Evolutionary conservation across 805 yeast genomes (phyloP).

Genomic region (Yamadazyma endophytica): DNA sequence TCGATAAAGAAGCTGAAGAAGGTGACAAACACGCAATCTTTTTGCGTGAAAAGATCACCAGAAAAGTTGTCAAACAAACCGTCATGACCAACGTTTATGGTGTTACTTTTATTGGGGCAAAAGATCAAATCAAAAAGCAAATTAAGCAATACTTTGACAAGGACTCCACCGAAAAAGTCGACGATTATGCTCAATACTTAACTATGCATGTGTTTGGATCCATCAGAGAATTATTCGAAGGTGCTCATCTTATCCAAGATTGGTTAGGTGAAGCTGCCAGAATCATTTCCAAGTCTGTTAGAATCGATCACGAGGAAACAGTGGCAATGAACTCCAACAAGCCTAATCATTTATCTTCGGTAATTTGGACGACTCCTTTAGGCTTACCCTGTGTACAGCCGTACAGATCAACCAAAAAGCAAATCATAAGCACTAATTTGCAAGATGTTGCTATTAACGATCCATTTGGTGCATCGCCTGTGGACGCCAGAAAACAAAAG

Average conservation of each 20-base stretch:
- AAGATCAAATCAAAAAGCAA: slow-evolving; percentile 80
- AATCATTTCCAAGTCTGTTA: slow-evolving; percentile 63
- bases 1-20: slow-evolving; percentile 49
- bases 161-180: slow-evolving; percentile 24
- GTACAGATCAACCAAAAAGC: slow-evolving; percentile 65
- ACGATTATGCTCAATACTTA: slow-evolving; percentile 52
- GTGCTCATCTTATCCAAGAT: slow-evolving; percentile 94
- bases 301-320: slow-evolving; percentile 57
- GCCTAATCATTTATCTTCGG: slow-evolving; percentile 74
- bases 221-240: slow-evolving; percentile 77
- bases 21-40: slow-evolving; percentile 54
- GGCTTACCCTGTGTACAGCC: slow-evolving; percentile 98
- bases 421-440: slow-evolving; percentile 71
- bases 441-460: slow-evolving; percentile 86
- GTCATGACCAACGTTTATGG: slow-evolving; percentile 99
- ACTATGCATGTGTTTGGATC: slow-evolving; percentile 78
- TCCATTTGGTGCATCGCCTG: slow-evolving; percentile 79
- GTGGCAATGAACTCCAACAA: slow-evolving; percentile 33
- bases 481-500: slow-evolving; percentile 84
- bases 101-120: slow-evolving; percentile 91
- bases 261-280: slow-evolving; percentile 90
- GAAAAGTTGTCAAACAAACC: slow-evolving; percentile 93
- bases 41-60: slow-evolving; percentile 59
- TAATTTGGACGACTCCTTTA: slow-evolving; percentile 96
- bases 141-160: slow-evolving; percentile 55